Conservation (phyloP, 148 eudicot species). For the Pharnaceum exiguum region DNA sequence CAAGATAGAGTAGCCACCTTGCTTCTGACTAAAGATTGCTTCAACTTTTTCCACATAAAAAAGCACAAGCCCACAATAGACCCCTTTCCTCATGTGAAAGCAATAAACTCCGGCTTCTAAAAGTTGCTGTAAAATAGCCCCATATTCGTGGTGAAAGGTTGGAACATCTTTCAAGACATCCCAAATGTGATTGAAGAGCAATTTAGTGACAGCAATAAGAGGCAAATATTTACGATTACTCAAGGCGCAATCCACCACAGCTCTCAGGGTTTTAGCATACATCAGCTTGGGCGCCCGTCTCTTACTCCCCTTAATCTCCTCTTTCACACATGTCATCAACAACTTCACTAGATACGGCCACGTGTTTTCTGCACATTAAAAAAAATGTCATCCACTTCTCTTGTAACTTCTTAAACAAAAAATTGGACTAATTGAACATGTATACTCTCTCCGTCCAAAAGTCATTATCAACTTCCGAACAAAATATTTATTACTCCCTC, state of each 20-base stretch:
- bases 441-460: no score
- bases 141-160: slow-evolving; percentile 86
- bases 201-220: slow-evolving; percentile 62
- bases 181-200: slow-evolving; percentile 70
- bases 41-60: slow-evolving; percentile 69
- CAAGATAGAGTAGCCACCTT: slow-evolving; percentile 35
- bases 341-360: slow-evolving; percentile 84
- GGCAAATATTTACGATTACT: no score
- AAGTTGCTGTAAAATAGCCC: slow-evolving; percentile 68
- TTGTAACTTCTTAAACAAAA: background rate
- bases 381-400: slow-evolving; percentile 4
- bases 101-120: slow-evolving; percentile 57
- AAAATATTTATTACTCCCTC: no score
- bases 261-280: slow-evolving; percentile 80
- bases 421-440: background rate
- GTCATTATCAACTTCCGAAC: background rate
- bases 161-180: slow-evolving; percentile 78
- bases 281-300: slow-evolving; percentile 60
- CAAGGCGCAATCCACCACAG: slow-evolving; percentile 72
- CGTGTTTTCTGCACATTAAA: slow-evolving; percentile 57
- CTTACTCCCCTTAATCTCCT: slow-evolving; percentile 81
- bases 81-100: slow-evolving; percentile 71
- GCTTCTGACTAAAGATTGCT: slow-evolving; percentile 46
- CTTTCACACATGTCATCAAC: slow-evolving; percentile 48
- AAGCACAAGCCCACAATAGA: slow-evolving; percentile 67